Evolutionary conservation across 257 asterid genomes (phyloP).

Genomic region (Solanum sparsipilum): DNA sequence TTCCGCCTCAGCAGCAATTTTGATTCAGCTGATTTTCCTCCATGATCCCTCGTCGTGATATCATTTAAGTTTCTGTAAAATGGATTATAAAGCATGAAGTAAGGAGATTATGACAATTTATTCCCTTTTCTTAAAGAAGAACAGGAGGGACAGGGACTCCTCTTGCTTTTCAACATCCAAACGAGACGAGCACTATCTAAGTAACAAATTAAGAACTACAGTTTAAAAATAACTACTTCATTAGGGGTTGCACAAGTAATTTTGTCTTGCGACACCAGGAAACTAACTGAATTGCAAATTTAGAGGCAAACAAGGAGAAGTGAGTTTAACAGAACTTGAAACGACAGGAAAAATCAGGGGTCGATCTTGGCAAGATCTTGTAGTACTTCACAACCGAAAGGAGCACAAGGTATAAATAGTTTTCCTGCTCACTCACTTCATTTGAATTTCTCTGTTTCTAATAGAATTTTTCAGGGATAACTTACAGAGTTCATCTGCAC

Average conservation of each 20-base stretch:
- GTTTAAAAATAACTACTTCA: not conserved
- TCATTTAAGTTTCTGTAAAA: not conserved
- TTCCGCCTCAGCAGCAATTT: not conserved
- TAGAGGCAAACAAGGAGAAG: not conserved
- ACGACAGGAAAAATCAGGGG: not conserved
- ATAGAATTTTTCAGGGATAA: not conserved
- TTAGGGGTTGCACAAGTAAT: not conserved
- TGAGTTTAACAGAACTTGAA: not conserved
- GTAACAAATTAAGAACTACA: not conserved
- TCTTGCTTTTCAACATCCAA: not conserved
- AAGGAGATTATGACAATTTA: not conserved
- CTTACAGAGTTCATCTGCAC: not conserved
- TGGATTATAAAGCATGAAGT: not conserved
- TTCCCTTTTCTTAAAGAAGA: not conserved
- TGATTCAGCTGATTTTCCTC: not conserved
- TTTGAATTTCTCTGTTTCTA: not conserved
- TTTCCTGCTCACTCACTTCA: not conserved
- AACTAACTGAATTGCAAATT: not conserved
- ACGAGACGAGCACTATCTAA: not conserved
- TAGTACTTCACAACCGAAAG: not conserved
- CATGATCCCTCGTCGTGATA: not conserved
- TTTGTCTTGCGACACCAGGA: not conserved
- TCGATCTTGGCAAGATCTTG: not conserved
- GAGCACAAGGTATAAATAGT: not conserved
- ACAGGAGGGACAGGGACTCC: not conserved